These are phyloP conservation scores for Rosa chinensis DNA, from an alignment of 306 rosid species.

Conservation along the genomic window DNA sequence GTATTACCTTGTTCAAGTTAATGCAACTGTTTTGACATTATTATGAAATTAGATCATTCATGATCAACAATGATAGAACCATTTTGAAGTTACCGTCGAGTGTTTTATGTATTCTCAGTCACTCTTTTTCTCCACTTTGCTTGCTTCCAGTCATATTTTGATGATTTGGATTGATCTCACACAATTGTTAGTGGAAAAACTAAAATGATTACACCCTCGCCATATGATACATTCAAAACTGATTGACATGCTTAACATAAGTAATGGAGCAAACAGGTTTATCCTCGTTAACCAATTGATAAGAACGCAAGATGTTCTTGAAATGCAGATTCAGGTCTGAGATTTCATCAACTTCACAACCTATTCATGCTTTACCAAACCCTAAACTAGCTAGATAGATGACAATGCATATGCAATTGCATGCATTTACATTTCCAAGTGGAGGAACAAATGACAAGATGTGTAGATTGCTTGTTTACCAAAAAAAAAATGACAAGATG, in stretches of 20 bases:
- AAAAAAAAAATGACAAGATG: too few relatives aligned
- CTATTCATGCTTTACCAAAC: background rate
- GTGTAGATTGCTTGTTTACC: too few relatives aligned
- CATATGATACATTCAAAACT: background rate
- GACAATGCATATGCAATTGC: too few relatives aligned
- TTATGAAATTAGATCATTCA: background rate
- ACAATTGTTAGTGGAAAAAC: background rate
- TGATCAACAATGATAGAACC: background rate
- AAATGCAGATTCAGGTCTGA: background rate
- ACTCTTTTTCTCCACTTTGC: background rate
- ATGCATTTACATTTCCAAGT: too few relatives aligned
- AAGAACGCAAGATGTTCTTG: background rate
- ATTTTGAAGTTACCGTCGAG: background rate
- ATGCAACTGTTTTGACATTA: background rate
- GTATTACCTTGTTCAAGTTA: background rate
- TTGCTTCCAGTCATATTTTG: background rate
- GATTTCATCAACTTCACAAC: background rate
- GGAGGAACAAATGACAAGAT: too few relatives aligned
- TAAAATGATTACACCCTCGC: background rate
- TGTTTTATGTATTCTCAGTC: background rate
- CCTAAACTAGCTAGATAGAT: background rate
- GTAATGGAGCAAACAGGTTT: background rate
- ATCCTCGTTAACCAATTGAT: background rate
- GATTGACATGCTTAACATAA: background rate
- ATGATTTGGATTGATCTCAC: too few relatives aligned